Evolutionary conservation across 345 rosid genomes (phyloP), one percentile per base, ranked within the genome.

Genomic region (Lagerstroemia speciosa): DNA sequence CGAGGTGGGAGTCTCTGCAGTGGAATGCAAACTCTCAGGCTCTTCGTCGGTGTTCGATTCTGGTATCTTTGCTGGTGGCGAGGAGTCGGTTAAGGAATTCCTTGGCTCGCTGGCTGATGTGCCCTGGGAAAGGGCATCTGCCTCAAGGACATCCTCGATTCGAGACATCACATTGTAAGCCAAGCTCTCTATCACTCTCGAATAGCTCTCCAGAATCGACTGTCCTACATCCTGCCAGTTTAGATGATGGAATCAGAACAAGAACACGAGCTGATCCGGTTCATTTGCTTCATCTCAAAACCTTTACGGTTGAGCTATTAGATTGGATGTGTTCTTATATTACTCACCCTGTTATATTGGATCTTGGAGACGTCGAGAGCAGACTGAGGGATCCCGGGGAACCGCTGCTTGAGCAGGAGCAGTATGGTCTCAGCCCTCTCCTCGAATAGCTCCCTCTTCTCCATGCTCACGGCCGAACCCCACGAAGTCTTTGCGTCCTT

Each of bases 371-470:
- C 84, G 78, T 94, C 99, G 34, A 94, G 88, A 15, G 92, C 71
- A 52, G 99, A 94, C 66, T 94, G 99, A n/a, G 99, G 87, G 58
- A 88, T 50, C 67, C 97, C 98, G 0, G 99, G 99, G 46, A 89
- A 94, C 16, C 79, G 82, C 48, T 91, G 98, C 78, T 94, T 94
- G 69, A 94, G 84, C 6, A 91, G 69, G 71, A 86, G 80, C 40
- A 94, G 69, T 74, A 94, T 83, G 29, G 92, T 89, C 71, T 89
- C 93, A 48, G 92, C 98, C 74, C 99, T 81, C 72, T 91, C 98
- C 81, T 91, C 99, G 33, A 94, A 94, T 62, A 89, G 81, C 68
- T 89, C 99, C 80, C 99, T 82, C 72, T 91, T 94, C 86, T 92
- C 99, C 81, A 94, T 71, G 76, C 98, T 89, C 46, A 91, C 84